Evolutionary conservation across 23 red algal genomes (phyloP), one percentile per base, ranked within the genome.

Genomic region (Chondrus crispus): DNA sequence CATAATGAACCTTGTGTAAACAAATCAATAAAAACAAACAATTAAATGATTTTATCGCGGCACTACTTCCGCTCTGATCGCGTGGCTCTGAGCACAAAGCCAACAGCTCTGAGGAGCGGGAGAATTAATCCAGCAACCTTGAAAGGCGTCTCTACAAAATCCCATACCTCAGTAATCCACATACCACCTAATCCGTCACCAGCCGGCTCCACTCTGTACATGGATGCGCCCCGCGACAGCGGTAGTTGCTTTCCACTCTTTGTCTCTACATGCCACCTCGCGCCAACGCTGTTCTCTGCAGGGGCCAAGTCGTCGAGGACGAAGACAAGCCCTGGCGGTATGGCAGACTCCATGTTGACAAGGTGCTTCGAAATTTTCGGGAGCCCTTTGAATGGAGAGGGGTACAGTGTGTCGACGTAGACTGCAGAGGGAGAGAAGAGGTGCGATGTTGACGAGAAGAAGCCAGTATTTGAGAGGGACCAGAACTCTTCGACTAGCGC

Each of bases 191-290:
- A n/a, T n/a, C n/a, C 71, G 7, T 90, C 37, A 46, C n/a, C n/a
- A 24, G 62, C 55, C 4, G 48, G 26, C 35, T 66, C 69, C 29
- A 80, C 30, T 5, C 45, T 46, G 37, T 90, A 90, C 51, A 90
- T 90, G 53, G 87, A 90, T 32, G 62, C 48, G 6, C 87, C 87
- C 80, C 74, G 62, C n/a, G 68, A 75, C 14, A 90, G 41, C 18
- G 87, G 87, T 66, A 90, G 20, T 18, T 4, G 26, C 26, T 19
- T 51, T 5, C 87, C 87, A 22, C 35, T 55, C 28, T 5, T 2
- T 4, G 70, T 90, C 19, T 90, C 87, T 4, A 68, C 87, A 46
- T 90, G 87, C 87, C 87, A 90, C 16, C 87, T 42, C 29, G 87
- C 72, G 14, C 55, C 87, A 7, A 46, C 87, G 26, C 44, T 78